phyloP scores from a whole-genome alignment of 257 asterid genomes.

The Lithospermum erythrorhizon region DNA sequence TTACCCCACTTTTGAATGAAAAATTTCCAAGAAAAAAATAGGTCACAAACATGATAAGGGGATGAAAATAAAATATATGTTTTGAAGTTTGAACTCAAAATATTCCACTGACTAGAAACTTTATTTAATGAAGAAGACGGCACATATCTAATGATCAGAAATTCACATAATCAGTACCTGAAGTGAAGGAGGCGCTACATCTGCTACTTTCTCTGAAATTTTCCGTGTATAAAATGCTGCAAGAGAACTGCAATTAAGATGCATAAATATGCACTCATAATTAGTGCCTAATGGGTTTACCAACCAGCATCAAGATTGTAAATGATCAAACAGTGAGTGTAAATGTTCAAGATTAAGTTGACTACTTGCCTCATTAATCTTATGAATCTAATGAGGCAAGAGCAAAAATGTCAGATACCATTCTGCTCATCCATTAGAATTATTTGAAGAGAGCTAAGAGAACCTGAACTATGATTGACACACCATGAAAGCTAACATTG shows the following conservation, averaged over 20 bases:
- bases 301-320: slow-evolving; percentile 9
- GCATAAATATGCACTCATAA: slow-evolving; percentile 10
- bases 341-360: neutral
- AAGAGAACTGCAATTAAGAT: slow-evolving; percentile 60
- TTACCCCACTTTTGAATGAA: neutral
- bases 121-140: neutral
- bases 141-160: slow-evolving; percentile 13
- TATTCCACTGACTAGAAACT: slow-evolving; percentile 1
- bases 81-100: neutral
- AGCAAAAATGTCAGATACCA: neutral
- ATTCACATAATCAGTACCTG: slow-evolving; percentile 40
- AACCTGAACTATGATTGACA: neutral
- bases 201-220: slow-evolving; percentile 60
- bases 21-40: neutral
- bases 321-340: neutral
- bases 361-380: neutral
- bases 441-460: neutral
- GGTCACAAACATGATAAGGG: slow-evolving; percentile 1
- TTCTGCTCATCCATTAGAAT: neutral
- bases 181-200: slow-evolving; percentile 73
- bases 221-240: slow-evolving; percentile 90
- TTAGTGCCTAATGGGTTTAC: slow-evolving; percentile 9
- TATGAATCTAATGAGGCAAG: neutral
- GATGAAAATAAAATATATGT: neutral
- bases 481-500: neutral